A percentile compares a stretch with the other conserved stretches of the same genome.
Evolutionary conservation across 345 rosid genomes (phyloP).

Genomic region (Camelina sativa): DNA sequence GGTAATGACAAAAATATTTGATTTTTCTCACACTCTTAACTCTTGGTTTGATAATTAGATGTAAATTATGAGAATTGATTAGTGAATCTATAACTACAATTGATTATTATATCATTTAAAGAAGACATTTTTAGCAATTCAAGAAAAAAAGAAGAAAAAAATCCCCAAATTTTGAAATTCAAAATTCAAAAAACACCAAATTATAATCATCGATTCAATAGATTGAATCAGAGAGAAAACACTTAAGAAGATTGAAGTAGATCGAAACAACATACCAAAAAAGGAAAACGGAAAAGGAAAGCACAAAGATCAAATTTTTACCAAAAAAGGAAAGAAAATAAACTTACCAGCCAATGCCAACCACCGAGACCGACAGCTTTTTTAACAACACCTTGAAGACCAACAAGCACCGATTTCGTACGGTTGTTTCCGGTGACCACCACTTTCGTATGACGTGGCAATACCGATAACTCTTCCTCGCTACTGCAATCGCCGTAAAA

Average conservation of each 20-base stretch:
- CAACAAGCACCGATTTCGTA: constrained; percentile 94
- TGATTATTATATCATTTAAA: constrained; percentile 27
- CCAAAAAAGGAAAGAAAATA: constrained; percentile 2
- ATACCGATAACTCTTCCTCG: constrained; percentile 95
- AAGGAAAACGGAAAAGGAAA: background rate
- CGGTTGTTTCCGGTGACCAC: constrained; percentile 96
- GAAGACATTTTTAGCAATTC: background rate
- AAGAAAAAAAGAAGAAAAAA: background rate
- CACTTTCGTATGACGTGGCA: constrained; percentile 95
- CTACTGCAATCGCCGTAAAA: constrained; percentile 71
- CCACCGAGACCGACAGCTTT: constrained; percentile 98
- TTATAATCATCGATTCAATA: background rate
- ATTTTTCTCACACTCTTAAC: background rate
- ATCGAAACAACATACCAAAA: background rate
- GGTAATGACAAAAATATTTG: background rate
- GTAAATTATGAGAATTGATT: background rate
- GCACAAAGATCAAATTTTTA: constrained; percentile 22
- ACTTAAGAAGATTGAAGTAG: background rate
- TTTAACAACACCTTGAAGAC: constrained; percentile 93
- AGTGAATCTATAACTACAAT: constrained; percentile 1
- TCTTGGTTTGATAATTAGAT: constrained; percentile 16
- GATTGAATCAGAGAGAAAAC: background rate
- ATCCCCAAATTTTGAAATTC: constrained; percentile 29
- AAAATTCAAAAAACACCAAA: constrained; percentile 18
- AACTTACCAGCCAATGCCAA: constrained; percentile 95